Conservation (phyloP, 768 basidiomycete species). For the Goffeauzyma gilvescens region DNA sequence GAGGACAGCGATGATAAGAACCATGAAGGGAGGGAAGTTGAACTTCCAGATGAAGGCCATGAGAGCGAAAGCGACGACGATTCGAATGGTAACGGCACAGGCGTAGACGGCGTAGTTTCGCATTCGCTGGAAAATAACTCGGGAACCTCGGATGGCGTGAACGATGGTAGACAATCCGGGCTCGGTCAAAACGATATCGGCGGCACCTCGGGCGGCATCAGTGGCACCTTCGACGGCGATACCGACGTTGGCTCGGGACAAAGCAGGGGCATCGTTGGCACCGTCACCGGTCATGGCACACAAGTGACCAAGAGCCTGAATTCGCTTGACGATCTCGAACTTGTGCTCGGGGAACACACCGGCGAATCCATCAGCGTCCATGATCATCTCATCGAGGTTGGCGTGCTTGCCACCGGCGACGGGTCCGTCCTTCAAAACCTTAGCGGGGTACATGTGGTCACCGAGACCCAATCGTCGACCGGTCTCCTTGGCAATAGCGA, state of each 20-base stretch:
- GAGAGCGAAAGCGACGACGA: constrained; percentile 91
- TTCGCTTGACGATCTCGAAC: constrained; percentile 97
- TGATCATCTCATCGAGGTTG: constrained; percentile 88
- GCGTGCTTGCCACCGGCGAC: constrained; percentile 64
- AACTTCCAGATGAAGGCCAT: constrained; percentile 90
- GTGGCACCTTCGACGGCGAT: constrained; percentile 99
- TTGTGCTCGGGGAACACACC: constrained; percentile 99
- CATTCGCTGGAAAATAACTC: constrained; percentile 99
- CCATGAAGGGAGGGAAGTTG: constrained; percentile 99
- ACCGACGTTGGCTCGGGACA: constrained; percentile 97
- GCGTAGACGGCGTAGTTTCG: constrained; percentile 80
- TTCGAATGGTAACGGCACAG: constrained; percentile 42
- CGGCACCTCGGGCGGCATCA: constrained; percentile 93
- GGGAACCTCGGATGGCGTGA: constrained; percentile 93
- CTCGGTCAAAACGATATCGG: constrained; percentile 93
- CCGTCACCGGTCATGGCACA: constrained; percentile 99
- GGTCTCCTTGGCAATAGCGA: constrained; percentile 98
- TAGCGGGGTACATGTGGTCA: constrained; percentile 98
- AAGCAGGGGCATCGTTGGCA: constrained; percentile 94
- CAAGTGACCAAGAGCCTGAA: constrained; percentile 85
- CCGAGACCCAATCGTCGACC: constrained; percentile 93
- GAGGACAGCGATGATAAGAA: constrained; percentile 86
- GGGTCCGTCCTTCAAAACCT: constrained; percentile 96
- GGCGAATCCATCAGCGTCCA: constrained; percentile 97
- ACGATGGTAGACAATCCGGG: constrained; percentile 98